phyloP scores from a whole-genome alignment of 2,329 filamentous ascomycete genomes.

The Colletotrichum chrysophilum region DNA sequence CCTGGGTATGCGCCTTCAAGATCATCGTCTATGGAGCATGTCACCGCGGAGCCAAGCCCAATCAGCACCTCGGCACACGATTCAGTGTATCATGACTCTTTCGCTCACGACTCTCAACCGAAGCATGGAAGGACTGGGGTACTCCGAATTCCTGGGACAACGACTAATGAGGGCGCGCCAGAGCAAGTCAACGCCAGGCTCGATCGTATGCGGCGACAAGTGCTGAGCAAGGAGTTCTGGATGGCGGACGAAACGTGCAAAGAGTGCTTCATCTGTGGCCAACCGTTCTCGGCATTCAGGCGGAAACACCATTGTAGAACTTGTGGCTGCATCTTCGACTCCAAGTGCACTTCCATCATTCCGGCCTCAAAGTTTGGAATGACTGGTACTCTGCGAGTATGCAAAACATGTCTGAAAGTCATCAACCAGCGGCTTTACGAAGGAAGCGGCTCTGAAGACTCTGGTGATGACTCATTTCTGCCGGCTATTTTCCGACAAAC shows the following conservation, averaged over 20 bases:
- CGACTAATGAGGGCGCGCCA: conserved; percentile 59
- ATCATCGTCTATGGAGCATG: conserved; percentile 64
- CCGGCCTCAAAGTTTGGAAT: conserved; percentile 88
- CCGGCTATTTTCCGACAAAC: conserved; percentile 65
- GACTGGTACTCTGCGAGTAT: conserved; percentile 82
- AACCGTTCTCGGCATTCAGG: conserved; percentile 89
- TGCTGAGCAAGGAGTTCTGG: conserved; percentile 96
- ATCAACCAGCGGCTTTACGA: conserved; percentile 85
- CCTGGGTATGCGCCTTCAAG: conserved; percentile 53
- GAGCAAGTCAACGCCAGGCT: conserved; percentile 66
- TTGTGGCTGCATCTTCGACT: conserved; percentile 98
- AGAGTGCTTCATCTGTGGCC: conserved; percentile 92
- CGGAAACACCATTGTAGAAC: conserved; percentile 96
- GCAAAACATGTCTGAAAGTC: conserved; percentile 89
- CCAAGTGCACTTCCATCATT: conserved; percentile 93
- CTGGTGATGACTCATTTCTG: conserved; percentile 76
- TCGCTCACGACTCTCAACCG: conserved; percentile 50
- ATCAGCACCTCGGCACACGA: conserved; percentile 65
- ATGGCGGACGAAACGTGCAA: conserved; percentile 99
- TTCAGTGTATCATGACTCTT: conserved; percentile 62
- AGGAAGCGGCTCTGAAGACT: conserved; percentile 85
- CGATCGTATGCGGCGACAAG: conserved; percentile 80
- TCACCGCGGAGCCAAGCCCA: conserved; percentile 60
- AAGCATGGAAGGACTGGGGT: conserved; percentile 51
- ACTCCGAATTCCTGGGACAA: conserved; percentile 61